These are phyloP conservation scores for Coemansia pectinata DNA, from an alignment of 192 early-diverging fungal genomes.

Conservation along the genomic window DNA sequence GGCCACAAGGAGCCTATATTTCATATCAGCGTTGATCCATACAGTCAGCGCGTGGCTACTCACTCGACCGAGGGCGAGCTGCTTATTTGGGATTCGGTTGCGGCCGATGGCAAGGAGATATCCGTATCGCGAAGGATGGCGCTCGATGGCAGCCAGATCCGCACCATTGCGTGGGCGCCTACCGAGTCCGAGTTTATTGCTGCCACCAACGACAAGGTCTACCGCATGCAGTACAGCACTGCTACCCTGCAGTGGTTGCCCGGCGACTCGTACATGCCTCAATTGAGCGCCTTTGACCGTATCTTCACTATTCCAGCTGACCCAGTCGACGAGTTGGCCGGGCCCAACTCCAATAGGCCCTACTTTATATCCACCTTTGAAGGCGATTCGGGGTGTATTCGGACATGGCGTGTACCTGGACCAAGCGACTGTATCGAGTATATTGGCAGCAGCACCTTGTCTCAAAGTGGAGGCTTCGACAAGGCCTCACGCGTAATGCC, in stretches of 20 bases:
- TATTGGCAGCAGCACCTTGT: conserved; percentile 20
- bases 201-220: conserved; percentile 39
- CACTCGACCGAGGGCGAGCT: conserved; percentile 50
- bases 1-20: conserved; percentile 50
- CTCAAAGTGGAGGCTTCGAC: conserved; percentile 26
- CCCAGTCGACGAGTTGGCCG: neutral
- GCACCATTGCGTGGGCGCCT: conserved; percentile 55
- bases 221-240: conserved; percentile 26
- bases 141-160: conserved; percentile 41
- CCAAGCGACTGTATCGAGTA: conserved; percentile 12
- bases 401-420: conserved; percentile 40
- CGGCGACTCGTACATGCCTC: conserved; percentile 20
- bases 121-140: conserved; percentile 37
- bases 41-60: conserved; percentile 44
- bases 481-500: conserved; percentile 54
- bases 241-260: conserved; percentile 36
- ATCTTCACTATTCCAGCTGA: conserved; percentile 48
- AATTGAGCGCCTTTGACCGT: conserved; percentile 36
- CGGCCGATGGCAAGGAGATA: neutral
- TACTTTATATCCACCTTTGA: conserved; percentile 50
- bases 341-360: neutral
- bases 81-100: conserved; percentile 47
- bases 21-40: conserved; percentile 56
- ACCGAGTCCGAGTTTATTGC: conserved; percentile 50
- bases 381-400: conserved; percentile 18